Evolutionary conservation across 768 basidiomycete genomes (phyloP), one percentile per base, ranked within the genome.

Genomic region (Pleurotus citrinopileatus): DNA sequence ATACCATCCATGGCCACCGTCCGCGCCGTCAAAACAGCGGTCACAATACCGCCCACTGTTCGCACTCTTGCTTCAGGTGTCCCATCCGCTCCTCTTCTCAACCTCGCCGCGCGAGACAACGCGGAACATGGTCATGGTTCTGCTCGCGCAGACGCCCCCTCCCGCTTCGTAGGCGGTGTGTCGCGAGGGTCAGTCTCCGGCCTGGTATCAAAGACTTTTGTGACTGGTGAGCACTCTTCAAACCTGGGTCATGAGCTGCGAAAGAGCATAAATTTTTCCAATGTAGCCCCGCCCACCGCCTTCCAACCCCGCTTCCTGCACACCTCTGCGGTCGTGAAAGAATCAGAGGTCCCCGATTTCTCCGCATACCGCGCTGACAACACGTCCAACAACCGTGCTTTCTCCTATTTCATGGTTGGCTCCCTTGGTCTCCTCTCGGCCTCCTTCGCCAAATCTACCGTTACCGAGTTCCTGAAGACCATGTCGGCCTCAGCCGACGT

Each of bases 401-500:
- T 92, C 46, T 89, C 89, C 34, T 94, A 94, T 74, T 87, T 94
- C 72, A 89, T 94, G 88, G 84, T 93, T 59, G 91, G 93, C 63
- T 80, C 93, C 37, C 81, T 98, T 64, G 97, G 97, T 65, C 81
- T 97, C 64, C 82, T 99, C 70, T 87, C 92, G 58, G 97, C 96
- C 53, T 93, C 93, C 17, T 92, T 84, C 55, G 95, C 95, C 62
- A 96, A 98, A 75, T 92, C 93, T 27, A 85, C 87, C 61, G 86
- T 98, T 60, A 83, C 91, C 57, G 95, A 96, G 71, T 95, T 98
- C 75, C 78, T 99, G 57, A 83, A 88, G 65, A 94, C 93, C 59
- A 96, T 99, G 94, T 81, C 92, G 50, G 97, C 97, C 20, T 96
- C 94, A 34, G 94, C 96, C 29, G 97, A 99, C 67, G 96, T 99